Conservation (phyloP, 2,329 filamentous ascomycete genomes). For the Hypoxylon sp. region DNA sequence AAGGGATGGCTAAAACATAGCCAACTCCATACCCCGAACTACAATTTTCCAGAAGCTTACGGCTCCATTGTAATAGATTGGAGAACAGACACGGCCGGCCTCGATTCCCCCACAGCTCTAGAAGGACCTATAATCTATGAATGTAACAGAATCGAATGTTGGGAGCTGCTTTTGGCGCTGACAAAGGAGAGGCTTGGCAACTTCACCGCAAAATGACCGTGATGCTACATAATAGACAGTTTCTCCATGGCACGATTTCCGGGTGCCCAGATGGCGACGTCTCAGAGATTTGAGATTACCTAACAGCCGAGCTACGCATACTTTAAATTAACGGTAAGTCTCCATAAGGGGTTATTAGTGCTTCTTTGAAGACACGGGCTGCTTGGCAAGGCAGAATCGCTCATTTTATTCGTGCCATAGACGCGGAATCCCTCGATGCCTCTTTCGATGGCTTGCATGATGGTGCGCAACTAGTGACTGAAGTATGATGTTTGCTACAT, state of each 20-base stretch:
- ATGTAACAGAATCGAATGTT: constrained; percentile 16
- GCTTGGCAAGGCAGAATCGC: constrained; percentile 30
- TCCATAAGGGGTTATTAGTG: constrained; percentile 5
- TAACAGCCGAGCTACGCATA: constrained; percentile 20
- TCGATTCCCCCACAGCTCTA: constrained; percentile 6
- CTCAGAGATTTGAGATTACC: constrained; percentile 18
- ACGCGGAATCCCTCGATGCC: constrained; percentile 15
- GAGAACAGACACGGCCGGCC: not conserved
- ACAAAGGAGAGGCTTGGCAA: constrained; percentile 13
- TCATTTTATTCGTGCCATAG: constrained; percentile 20
- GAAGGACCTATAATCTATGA: constrained; percentile 12
- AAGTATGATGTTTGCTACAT: constrained; percentile 8
- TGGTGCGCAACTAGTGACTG: constrained; percentile 3
- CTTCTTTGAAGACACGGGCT: constrained; percentile 1
- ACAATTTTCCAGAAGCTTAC: constrained; percentile 6
- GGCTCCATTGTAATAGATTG: constrained; percentile 15
- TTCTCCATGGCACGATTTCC: constrained; percentile 7
- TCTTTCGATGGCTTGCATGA: constrained; percentile 28
- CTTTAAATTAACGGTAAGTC: constrained; percentile 11
- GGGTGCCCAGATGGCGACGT: constrained; percentile 6
- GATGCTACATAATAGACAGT: constrained; percentile 10
- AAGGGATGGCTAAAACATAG: constrained; percentile 9
- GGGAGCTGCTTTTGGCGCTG: constrained; percentile 15
- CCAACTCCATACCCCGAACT: constrained; percentile 3
- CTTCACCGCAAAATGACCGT: constrained; percentile 21